A percentile compares a stretch with the other conserved stretches of the same genome.
These are phyloP conservation scores for Urochloa ruziziensis DNA, from an alignment of 176 grass and related monocot species.

Conservation along the genomic window DNA sequence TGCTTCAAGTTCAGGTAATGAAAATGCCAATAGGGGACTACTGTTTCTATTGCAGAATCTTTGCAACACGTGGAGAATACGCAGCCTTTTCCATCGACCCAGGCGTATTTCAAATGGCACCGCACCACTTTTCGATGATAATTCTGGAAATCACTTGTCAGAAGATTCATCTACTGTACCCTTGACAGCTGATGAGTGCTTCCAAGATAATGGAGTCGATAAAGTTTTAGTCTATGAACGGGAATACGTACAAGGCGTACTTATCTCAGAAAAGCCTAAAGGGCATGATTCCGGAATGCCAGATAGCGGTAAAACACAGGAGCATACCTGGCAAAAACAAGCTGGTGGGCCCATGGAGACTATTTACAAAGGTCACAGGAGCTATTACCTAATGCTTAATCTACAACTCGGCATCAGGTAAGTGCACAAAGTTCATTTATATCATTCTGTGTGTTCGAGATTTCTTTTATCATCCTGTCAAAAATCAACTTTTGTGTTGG, in stretches of 20 bases:
- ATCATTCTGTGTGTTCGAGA: neutral
- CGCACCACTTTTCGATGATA: slow-evolving; percentile 52
- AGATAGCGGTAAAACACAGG: slow-evolving; percentile 44
- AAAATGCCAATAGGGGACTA: slow-evolving; percentile 32
- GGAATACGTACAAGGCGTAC: slow-evolving; percentile 91
- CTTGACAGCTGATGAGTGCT: slow-evolving; percentile 41
- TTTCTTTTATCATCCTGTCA: neutral
- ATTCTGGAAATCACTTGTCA: slow-evolving; percentile 47
- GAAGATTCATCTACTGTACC: slow-evolving; percentile 43
- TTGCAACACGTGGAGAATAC: slow-evolving; percentile 46
- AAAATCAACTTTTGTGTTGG: neutral
- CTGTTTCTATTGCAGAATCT: slow-evolving; percentile 45
- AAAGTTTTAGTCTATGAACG: slow-evolving; percentile 64
- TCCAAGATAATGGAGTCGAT: slow-evolving; percentile 41
- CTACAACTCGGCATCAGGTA: slow-evolving; percentile 99
- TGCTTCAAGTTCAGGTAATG: slow-evolving; percentile 44
- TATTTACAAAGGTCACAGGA: slow-evolving; percentile 96
- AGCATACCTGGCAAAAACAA: slow-evolving; percentile 55
- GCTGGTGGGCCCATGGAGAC: slow-evolving; percentile 68
- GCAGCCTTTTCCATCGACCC: slow-evolving; percentile 42
- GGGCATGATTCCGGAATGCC: slow-evolving; percentile 49
- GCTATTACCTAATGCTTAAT: slow-evolving; percentile 96
- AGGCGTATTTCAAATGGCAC: slow-evolving; percentile 79
- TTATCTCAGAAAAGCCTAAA: slow-evolving; percentile 73
- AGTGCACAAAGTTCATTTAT: neutral